A percentile compares a stretch with the other conserved stretches of the same genome.
Conservation (phyloP, 2,329 filamentous ascomycete genomes). For the Aspergillus nomiae region DNA sequence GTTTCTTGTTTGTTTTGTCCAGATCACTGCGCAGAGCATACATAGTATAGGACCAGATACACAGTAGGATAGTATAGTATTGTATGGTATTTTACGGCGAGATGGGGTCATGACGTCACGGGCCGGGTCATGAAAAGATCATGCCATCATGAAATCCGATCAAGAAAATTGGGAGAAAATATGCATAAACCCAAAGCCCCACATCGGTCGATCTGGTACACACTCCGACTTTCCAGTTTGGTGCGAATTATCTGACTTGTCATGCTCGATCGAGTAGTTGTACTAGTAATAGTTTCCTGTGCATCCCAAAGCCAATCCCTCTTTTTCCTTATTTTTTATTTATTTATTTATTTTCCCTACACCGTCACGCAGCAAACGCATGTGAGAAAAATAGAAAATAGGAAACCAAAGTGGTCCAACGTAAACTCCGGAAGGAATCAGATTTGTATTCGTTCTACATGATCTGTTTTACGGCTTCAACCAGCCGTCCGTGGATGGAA, state of each 20-base stretch:
- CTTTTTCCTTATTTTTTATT: no score
- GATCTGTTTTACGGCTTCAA: constrained; percentile 34
- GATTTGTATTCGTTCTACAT: constrained; percentile 7
- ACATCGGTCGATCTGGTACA: constrained; percentile 17
- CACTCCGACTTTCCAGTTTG: constrained; percentile 1
- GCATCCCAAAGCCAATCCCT: no score
- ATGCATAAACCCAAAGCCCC: constrained; percentile 1
- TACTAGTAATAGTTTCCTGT: no score
- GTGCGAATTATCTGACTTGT: no score
- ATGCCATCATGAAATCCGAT: not conserved
- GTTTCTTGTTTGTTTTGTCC: not conserved
- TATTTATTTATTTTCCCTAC: not conserved
- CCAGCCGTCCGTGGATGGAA: constrained; percentile 35
- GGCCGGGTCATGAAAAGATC: not conserved
- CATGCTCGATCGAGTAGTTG: no score
- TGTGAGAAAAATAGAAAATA: not conserved
- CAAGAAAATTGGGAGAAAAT: not conserved
- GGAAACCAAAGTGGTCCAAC: not conserved
- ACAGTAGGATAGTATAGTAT: no score
- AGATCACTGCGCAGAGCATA: no score
- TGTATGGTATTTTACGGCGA: not conserved
- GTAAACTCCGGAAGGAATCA: not conserved
- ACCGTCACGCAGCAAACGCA: not conserved
- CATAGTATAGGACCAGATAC: no score
- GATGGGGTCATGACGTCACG: constrained; percentile 5